Conservation (phyloP, 2,329 filamentous ascomycete genomes). For the Coniochaeta prunicola region DNA sequence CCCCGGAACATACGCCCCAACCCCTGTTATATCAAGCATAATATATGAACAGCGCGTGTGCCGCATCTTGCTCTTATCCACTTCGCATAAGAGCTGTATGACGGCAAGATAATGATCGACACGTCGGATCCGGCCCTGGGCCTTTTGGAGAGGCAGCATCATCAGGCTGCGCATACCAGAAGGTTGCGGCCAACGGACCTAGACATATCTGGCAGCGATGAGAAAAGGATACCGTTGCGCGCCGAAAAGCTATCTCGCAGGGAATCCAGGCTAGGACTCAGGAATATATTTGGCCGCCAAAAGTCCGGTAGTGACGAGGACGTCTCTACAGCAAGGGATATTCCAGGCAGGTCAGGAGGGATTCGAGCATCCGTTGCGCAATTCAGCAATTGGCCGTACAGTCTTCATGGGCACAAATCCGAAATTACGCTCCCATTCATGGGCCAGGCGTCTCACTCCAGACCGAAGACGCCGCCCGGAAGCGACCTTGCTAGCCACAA, state of each 20-base stretch:
- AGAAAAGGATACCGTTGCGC: slow-evolving; percentile 34
- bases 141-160: slow-evolving; percentile 21
- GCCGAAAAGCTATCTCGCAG: slow-evolving; percentile 34
- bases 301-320: slow-evolving; percentile 29
- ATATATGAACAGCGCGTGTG: neutral
- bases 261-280: slow-evolving; percentile 45
- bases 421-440: slow-evolving; percentile 23
- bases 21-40: neutral
- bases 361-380: slow-evolving; percentile 40
- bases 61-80: neutral
- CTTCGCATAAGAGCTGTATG: neutral
- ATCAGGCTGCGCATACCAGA: slow-evolving; percentile 23
- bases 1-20: neutral
- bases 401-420: slow-evolving; percentile 25
- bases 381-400: slow-evolving; percentile 34
- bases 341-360: slow-evolving; percentile 23
- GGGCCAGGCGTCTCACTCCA: slow-evolving; percentile 5
- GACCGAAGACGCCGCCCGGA: neutral
- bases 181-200: slow-evolving; percentile 32
- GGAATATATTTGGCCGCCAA: slow-evolving; percentile 42
- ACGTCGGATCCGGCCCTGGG: slow-evolving; percentile 10
- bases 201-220: slow-evolving; percentile 19
- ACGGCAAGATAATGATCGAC: slow-evolving; percentile 12
- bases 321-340: slow-evolving; percentile 15
- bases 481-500: slow-evolving; percentile 14